Conservation (phyloP, 2,329 filamentous ascomycete genomes). For the Epichloe elymi region DNA sequence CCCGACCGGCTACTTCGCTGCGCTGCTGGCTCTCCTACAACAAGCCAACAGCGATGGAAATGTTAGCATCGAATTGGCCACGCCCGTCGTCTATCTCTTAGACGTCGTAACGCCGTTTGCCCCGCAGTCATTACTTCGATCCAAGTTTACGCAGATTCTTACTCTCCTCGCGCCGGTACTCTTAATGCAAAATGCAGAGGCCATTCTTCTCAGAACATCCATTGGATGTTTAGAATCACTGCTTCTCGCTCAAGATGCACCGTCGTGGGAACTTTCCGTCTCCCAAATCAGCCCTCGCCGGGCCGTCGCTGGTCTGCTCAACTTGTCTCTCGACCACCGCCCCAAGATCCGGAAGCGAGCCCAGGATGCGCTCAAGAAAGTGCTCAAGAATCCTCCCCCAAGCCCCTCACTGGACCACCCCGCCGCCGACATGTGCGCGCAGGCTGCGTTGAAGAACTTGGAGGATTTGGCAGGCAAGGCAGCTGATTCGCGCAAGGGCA, state of each 20-base stretch:
- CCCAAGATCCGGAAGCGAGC: slow-evolving; percentile 92
- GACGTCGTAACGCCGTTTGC: slow-evolving; percentile 80
- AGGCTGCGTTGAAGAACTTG: slow-evolving; percentile 72
- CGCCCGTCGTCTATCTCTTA: slow-evolving; percentile 87
- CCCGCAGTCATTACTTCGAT: slow-evolving; percentile 74
- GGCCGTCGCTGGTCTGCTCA: slow-evolving; percentile 75
- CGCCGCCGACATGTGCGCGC: slow-evolving; percentile 89
- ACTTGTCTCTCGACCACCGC: slow-evolving; percentile 70
- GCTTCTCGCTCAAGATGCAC: slow-evolving; percentile 73
- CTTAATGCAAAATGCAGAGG: slow-evolving; percentile 67
- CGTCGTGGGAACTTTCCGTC: slow-evolving; percentile 76
- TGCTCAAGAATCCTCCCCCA: slow-evolving; percentile 80
- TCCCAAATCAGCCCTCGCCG: slow-evolving; percentile 74
- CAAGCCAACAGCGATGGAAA: slow-evolving; percentile 58
- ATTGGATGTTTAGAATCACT: slow-evolving; percentile 92
- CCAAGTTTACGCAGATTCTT: slow-evolving; percentile 91
- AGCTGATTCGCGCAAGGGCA: slow-evolving; percentile 45
- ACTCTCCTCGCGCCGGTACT: slow-evolving; percentile 74
- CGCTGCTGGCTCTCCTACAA: slow-evolving; percentile 76
- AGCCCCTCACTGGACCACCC: slow-evolving; percentile 90
- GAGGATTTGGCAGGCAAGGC: slow-evolving; percentile 57
- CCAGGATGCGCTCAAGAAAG: slow-evolving; percentile 72
- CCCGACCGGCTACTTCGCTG: slow-evolving; percentile 87
- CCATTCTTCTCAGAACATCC: slow-evolving; percentile 71
- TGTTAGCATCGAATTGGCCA: slow-evolving; percentile 69